Evolutionary conservation across 1,284 basidiomycete genomes (phyloP).

Genomic region (Rhodotorula sp.): DNA sequence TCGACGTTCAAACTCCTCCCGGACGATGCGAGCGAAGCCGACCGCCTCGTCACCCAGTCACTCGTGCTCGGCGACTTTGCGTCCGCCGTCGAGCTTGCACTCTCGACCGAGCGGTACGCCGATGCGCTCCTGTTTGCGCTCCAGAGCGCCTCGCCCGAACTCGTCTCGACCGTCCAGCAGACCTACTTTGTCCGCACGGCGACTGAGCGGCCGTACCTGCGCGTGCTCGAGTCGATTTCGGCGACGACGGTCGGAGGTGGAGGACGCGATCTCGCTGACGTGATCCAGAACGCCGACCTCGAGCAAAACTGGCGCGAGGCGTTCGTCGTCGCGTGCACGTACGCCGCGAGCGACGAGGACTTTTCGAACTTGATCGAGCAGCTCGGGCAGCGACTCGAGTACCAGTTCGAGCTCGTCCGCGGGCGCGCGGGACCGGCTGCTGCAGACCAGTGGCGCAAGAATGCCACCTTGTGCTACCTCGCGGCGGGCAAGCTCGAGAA

Average conservation of each 20-base stretch:
- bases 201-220: constrained; percentile 73
- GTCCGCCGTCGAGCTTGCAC: constrained; percentile 85
- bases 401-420: constrained; percentile 63
- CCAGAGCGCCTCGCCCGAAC: constrained; percentile 74
- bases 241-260: constrained; percentile 62
- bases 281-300: constrained; percentile 93
- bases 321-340: constrained; percentile 95
- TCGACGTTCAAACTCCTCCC: constrained; percentile 85
- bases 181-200: constrained; percentile 86
- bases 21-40: constrained; percentile 73
- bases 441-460: constrained; percentile 69
- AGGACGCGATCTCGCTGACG: constrained; percentile 62
- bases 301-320: constrained; percentile 89
- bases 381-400: constrained; percentile 85
- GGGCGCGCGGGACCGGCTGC: constrained; percentile 14
- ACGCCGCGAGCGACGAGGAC: constrained; percentile 69
- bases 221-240: constrained; percentile 93
- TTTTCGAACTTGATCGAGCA: constrained; percentile 85
- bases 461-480: constrained; percentile 82
- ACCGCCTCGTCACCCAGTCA: constrained; percentile 85
- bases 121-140: constrained; percentile 93
- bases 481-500: constrained; percentile 87
- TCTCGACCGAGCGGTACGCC: constrained; percentile 84
- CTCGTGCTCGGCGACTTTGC: constrained; percentile 92
- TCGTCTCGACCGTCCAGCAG: constrained; percentile 86